Percentiles rank a stretch among this genome's conserved stretches.
These are phyloP conservation scores for Multifurca ochricompacta DNA, from an alignment of 768 basidiomycete species.

Conservation along the genomic window DNA sequence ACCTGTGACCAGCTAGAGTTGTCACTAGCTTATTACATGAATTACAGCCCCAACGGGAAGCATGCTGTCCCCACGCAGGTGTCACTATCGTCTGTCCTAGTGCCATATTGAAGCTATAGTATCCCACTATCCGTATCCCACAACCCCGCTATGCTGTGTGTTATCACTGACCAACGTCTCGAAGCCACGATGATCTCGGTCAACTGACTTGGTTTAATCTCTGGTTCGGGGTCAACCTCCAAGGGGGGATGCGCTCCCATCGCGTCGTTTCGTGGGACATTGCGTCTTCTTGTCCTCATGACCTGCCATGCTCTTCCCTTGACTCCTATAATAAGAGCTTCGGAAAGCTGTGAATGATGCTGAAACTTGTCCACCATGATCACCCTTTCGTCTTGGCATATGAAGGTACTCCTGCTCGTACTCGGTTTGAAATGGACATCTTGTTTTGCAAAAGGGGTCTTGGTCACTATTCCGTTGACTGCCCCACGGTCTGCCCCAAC, in stretches of 20 bases:
- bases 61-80: not conserved
- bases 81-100: not conserved
- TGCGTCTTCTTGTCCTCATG: not conserved
- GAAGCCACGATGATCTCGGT: not conserved
- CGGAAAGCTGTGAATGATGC: not conserved
- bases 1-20: not conserved
- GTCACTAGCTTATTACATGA: not conserved
- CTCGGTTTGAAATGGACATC: not conserved
- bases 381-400: not conserved
- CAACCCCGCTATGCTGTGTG: not conserved
- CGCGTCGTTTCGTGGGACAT: not conserved
- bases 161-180: not conserved
- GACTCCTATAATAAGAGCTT: not conserved
- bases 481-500: not conserved
- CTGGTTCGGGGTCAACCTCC: not conserved
- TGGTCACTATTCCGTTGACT: constrained; percentile 6
- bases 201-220: not conserved
- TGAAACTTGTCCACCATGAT: not conserved
- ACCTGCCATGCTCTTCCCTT: not conserved
- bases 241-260: too few species aligned
- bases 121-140: too few species aligned
- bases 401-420: not conserved
- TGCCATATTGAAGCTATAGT: not conserved
- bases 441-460: constrained; percentile 1
- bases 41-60: not conserved